Percentiles rank a stretch among this genome's conserved stretches.
Evolutionary conservation across 495 filamentous ascomycete genomes (phyloP).

Genomic region (Lichenothelia convexa): DNA sequence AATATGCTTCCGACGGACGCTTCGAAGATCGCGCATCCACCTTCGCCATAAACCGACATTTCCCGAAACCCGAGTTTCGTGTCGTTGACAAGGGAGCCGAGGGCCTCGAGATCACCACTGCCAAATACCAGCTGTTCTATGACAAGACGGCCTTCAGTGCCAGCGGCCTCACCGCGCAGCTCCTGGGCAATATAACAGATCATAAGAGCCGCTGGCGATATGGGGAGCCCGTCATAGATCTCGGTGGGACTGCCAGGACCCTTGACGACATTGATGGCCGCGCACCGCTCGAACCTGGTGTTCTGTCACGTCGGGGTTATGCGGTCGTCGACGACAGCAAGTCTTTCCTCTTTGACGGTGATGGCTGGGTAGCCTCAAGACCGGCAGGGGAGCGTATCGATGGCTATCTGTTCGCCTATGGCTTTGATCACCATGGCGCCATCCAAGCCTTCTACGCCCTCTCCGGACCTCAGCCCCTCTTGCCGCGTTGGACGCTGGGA

Average conservation of each 20-base stretch:
- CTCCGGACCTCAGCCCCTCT: constrained; percentile 34
- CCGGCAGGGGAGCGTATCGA: constrained; percentile 28
- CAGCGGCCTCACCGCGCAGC: constrained; percentile 19
- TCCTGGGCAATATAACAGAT: constrained; percentile 16
- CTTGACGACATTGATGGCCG: constrained; percentile 35
- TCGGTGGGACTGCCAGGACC: constrained; percentile 32
- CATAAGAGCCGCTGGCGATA: constrained; percentile 23
- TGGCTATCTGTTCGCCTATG: constrained; percentile 39
- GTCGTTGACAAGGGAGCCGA: constrained; percentile 35
- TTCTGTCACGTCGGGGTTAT: constrained; percentile 29
- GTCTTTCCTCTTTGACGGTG: constrained; percentile 37
- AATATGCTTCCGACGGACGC: constrained; percentile 30
- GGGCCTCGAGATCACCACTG: constrained; percentile 48
- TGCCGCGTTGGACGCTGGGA: constrained; percentile 38
- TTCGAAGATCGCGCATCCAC: constrained; percentile 37
- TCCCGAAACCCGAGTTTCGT: constrained; percentile 25
- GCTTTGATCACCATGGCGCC: constrained; percentile 33
- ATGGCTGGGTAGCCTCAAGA: constrained; percentile 29
- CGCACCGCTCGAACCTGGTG: constrained; percentile 26
- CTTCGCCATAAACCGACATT: constrained; percentile 29
- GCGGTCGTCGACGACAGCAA: constrained; percentile 33
- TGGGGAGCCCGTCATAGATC: constrained; percentile 13
- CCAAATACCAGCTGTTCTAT: constrained; percentile 35
- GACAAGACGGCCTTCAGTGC: constrained; percentile 28
- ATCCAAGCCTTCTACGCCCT: constrained; percentile 36